A percentile compares a stretch with the other conserved stretches of the same genome.
phyloP scores from a whole-genome alignment of 73 alveolate species.

The Tetrahymena thermophila region DNA sequence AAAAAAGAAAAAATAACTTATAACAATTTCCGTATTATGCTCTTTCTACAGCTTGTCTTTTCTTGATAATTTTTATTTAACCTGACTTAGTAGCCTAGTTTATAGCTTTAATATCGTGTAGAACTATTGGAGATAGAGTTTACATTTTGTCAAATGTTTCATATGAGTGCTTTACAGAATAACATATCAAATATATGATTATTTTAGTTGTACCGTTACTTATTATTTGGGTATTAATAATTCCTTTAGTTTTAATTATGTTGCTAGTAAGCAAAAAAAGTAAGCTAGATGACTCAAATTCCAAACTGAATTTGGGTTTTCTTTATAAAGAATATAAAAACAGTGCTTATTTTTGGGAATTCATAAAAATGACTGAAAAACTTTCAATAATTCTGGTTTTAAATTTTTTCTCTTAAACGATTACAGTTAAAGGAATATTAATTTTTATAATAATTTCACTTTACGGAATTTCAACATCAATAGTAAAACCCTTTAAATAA shows the following conservation, averaged over 20 bases:
- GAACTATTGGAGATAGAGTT: not conserved
- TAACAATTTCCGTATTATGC: not conserved
- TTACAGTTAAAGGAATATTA: not conserved
- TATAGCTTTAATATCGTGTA: not conserved
- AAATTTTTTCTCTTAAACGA: not conserved
- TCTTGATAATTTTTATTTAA: not conserved
- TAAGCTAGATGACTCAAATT: not conserved
- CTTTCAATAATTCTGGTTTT: not conserved
- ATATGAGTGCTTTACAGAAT: constrained; percentile 1
- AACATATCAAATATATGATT: not conserved
- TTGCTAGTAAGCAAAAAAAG: not conserved
- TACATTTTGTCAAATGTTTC: not conserved
- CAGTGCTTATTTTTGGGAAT: constrained; percentile 28
- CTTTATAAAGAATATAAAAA: constrained; percentile 9
- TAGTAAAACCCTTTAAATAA: not conserved
- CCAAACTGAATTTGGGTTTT: constrained; percentile 3
- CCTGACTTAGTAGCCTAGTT: not conserved
- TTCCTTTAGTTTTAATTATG: not conserved
- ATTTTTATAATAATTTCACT: not conserved
- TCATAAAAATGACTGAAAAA: not conserved
- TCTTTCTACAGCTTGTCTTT: not conserved
- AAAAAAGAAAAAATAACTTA: not conserved
- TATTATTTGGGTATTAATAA: constrained; percentile 1
- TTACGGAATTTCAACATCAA: not conserved
- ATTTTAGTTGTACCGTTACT: constrained; percentile 12